A percentile compares a stretch with the other conserved stretches of the same genome.
phyloP scores from a whole-genome alignment of 1,284 basidiomycete species.

The Cutaneotrichosporon mucoides region DNA sequence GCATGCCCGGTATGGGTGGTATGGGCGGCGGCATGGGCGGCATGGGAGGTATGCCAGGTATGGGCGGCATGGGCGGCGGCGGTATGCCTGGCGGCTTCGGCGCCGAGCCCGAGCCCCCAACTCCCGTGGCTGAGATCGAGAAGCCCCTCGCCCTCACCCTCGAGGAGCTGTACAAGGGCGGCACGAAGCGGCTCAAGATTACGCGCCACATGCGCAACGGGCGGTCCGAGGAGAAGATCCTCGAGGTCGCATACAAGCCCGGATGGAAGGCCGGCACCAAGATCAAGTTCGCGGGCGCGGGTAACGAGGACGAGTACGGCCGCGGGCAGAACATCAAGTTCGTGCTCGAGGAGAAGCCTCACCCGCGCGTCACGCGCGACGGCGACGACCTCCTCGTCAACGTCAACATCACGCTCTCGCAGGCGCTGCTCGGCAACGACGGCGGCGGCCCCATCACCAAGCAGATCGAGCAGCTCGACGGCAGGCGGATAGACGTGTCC shows the following conservation, averaged over 20 bases:
- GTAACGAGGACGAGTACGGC: conserved; percentile 71
- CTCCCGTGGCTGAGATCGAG: conserved; percentile 61
- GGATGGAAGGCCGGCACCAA: conserved; percentile 72
- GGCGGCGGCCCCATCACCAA: conserved; percentile 51
- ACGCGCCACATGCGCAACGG: conserved; percentile 69
- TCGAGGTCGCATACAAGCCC: conserved; percentile 81
- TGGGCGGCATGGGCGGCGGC: conserved; percentile 43
- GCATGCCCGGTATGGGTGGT: conserved; percentile 50
- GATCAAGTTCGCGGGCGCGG: conserved; percentile 78
- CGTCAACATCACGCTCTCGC: conserved; percentile 68
- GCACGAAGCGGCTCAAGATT: conserved; percentile 85
- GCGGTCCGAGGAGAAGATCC: conserved; percentile 78
- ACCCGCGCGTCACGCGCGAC: conserved; percentile 66
- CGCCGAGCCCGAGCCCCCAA: conserved; percentile 43
- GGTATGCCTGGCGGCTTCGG: conserved; percentile 53
- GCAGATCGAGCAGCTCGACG: conserved; percentile 67
- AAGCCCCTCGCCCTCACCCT: conserved; percentile 82
- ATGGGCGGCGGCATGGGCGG: conserved; percentile 54
- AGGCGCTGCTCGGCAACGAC: conserved; percentile 64
- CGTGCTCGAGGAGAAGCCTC: conserved; percentile 85
- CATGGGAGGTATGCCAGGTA: conserved; percentile 49
- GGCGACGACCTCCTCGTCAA: conserved; percentile 71
- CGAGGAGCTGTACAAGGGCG: conserved; percentile 85
- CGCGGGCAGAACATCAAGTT: conserved; percentile 77
- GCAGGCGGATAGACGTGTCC: conserved; percentile 65